Evolutionary conservation across 495 filamentous ascomycete species (phyloP).

Genomic region (Thermochaetoides thermophila): DNA sequence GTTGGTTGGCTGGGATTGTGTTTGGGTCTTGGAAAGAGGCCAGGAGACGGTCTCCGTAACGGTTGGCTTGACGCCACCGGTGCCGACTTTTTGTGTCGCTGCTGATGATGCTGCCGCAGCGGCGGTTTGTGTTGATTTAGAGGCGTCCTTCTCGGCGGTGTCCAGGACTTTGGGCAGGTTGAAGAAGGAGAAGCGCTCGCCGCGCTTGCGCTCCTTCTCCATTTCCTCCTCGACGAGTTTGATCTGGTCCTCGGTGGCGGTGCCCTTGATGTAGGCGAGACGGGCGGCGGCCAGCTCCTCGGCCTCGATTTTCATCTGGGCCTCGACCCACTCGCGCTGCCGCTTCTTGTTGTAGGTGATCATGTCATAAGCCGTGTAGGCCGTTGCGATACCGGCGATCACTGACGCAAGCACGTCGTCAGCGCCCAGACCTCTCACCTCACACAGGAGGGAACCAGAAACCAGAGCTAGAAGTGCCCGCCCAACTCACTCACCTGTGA

Average conservation of each 20-base stretch:
- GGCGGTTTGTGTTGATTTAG: background rate
- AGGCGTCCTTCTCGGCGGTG: slow-evolving; percentile 3
- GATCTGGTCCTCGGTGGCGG: slow-evolving; percentile 43
- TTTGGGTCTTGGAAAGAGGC: background rate
- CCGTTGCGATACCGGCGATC: slow-evolving; percentile 54
- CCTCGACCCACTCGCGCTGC: slow-evolving; percentile 48
- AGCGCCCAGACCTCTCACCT: too few species aligned
- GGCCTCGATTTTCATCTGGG: slow-evolving; percentile 43
- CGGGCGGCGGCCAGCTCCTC: slow-evolving; percentile 38
- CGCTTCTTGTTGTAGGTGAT: slow-evolving; percentile 68
- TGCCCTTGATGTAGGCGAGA: slow-evolving; percentile 44
- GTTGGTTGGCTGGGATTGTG: background rate
- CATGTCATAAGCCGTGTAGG: slow-evolving; percentile 76
- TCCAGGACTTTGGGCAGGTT: slow-evolving; percentile 22
- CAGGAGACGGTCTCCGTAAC: slow-evolving; percentile 7
- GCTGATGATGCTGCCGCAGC: background rate
- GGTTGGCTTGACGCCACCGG: too few species aligned
- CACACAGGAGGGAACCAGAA: too few species aligned
- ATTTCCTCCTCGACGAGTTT: slow-evolving; percentile 31
- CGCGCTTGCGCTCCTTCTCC: slow-evolving; percentile 16
- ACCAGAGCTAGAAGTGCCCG: too few species aligned
- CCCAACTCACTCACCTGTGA: slow-evolving; percentile 64
- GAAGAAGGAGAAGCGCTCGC: slow-evolving; percentile 15
- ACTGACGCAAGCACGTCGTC: too few species aligned
- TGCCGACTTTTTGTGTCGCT: too few species aligned